Conservation (phyloP, 2,329 filamentous ascomycete species). For the Aspergillus versicolor region DNA sequence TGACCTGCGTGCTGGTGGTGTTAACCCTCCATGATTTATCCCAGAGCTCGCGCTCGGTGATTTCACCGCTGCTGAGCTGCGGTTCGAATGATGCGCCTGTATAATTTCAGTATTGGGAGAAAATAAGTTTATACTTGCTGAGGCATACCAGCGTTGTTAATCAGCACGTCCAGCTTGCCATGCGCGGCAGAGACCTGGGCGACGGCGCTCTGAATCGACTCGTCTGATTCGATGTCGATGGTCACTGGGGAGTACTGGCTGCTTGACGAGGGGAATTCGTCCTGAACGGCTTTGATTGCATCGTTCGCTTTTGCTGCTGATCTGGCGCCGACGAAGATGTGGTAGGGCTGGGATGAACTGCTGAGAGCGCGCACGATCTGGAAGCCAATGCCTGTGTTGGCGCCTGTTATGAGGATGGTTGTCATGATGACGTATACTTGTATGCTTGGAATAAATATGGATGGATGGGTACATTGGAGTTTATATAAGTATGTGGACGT, state of each 20-base stretch:
- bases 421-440: too few species aligned
- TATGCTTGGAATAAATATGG: too few species aligned
- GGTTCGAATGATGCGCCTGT: constrained; percentile 27
- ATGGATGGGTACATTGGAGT: too few species aligned
- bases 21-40: constrained; percentile 54
- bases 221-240: constrained; percentile 56
- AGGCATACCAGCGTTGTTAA: constrained; percentile 57
- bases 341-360: constrained; percentile 49
- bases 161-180: constrained; percentile 51
- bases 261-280: constrained; percentile 40
- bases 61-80: constrained; percentile 20
- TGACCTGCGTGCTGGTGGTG: constrained; percentile 48
- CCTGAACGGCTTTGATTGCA: constrained; percentile 45
- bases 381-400: constrained; percentile 61
- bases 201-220: constrained; percentile 50
- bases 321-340: constrained; percentile 58
- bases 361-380: constrained; percentile 58
- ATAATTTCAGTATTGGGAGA: not conserved
- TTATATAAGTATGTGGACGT: too few species aligned
- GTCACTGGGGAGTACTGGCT: constrained; percentile 50
- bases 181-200: constrained; percentile 42
- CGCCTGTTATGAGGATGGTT: constrained; percentile 61
- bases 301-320: constrained; percentile 51
- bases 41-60: constrained; percentile 41
- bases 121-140: too few species aligned